A percentile compares a stretch with the other conserved stretches of the same genome.
phyloP scores from a whole-genome alignment of 192 early-diverging fungal genomes.

The Dissophora globulifera region DNA sequence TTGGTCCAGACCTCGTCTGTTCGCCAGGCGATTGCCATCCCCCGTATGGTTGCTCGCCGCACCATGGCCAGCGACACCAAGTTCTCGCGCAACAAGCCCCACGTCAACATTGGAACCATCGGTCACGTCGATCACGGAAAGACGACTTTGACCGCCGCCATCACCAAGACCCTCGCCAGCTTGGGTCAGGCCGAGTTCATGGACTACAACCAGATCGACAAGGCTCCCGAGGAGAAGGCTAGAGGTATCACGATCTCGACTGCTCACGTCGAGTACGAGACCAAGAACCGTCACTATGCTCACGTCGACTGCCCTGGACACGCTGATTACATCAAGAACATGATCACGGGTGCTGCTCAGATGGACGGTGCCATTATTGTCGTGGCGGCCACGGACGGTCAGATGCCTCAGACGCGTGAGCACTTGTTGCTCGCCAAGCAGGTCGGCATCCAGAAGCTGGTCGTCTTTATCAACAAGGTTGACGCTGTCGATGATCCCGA shows the following conservation, averaged over 20 bases:
- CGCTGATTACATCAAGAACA: constrained; percentile 99
- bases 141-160: constrained; percentile 98
- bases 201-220: constrained; percentile 97
- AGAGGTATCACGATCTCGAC: constrained; percentile 98
- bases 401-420: constrained; percentile 99
- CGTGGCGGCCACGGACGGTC: constrained; percentile 97
- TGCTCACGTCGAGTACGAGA: constrained; percentile 98
- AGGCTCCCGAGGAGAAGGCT: constrained; percentile 97
- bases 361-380: constrained; percentile 99
- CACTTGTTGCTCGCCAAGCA: constrained; percentile 96
- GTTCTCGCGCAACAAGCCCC: constrained; percentile 90
- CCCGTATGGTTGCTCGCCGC: constrained; percentile 47
- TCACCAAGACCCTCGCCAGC: constrained; percentile 92
- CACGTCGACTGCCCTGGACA: constrained; percentile 99
- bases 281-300: constrained; percentile 88
- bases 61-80: constrained; percentile 58
- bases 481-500: constrained; percentile 96
- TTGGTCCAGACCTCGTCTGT: constrained; percentile 25
- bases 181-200: constrained; percentile 88
- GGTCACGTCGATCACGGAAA: constrained; percentile 99
- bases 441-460: constrained; percentile 91
- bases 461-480: constrained; percentile 99
- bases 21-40: constrained; percentile 39
- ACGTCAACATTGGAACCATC: constrained; percentile 99
- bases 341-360: constrained; percentile 98